These are phyloP conservation scores for Coniochaeta sp. DNA, from an alignment of 2,329 filamentous ascomycete species.

Conservation along the genomic window DNA sequence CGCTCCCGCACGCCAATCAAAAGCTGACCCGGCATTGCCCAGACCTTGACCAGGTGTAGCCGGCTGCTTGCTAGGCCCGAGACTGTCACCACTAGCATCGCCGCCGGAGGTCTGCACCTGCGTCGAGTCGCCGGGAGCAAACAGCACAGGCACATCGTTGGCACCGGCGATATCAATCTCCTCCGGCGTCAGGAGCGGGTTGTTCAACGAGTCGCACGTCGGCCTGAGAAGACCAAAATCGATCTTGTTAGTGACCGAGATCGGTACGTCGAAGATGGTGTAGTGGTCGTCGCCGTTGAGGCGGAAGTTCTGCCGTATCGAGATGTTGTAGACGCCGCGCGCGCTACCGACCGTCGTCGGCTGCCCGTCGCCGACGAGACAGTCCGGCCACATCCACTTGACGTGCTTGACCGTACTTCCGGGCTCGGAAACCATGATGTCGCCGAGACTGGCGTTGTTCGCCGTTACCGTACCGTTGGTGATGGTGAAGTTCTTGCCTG, in stretches of 20 bases:
- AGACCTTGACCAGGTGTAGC: constrained; percentile 17
- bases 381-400: constrained; percentile 66
- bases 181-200: constrained; percentile 40
- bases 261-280: constrained; percentile 65
- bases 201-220: constrained; percentile 42
- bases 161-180: constrained; percentile 35
- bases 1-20: constrained; percentile 24
- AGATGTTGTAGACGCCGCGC: constrained; percentile 62
- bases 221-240: constrained; percentile 22
- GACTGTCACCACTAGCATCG: constrained; percentile 9
- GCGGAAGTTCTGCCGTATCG: constrained; percentile 63
- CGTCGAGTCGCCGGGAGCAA: constrained; percentile 44
- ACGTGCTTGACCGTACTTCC: constrained; percentile 68
- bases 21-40: constrained; percentile 20
- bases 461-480: constrained; percentile 49
- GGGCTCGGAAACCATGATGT: constrained; percentile 57
- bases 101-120: constrained; percentile 28
- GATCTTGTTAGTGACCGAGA: constrained; percentile 61
- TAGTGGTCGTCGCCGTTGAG: constrained; percentile 59
- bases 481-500: constrained; percentile 56
- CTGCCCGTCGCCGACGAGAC: constrained; percentile 54
- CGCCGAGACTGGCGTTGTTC: constrained; percentile 47
- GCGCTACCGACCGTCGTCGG: constrained; percentile 37
- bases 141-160: constrained; percentile 38
- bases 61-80: constrained; percentile 19